Conservation (phyloP, 2,329 filamentous ascomycete species). For the Trichoderma sp. region DNA sequence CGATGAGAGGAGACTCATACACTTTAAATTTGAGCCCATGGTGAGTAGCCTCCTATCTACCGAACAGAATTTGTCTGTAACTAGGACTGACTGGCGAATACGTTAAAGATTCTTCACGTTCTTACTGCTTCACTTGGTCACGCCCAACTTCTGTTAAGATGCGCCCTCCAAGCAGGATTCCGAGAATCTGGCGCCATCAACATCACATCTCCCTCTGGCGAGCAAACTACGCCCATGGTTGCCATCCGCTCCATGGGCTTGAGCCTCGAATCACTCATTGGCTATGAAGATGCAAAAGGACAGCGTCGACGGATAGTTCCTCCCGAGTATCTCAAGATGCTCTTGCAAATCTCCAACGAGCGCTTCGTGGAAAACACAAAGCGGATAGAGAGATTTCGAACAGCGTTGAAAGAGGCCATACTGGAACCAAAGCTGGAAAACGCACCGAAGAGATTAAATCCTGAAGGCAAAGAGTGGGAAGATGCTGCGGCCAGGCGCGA, state of each 20-base stretch:
- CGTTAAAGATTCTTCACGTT: constrained; percentile 83
- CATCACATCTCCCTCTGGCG: constrained; percentile 46
- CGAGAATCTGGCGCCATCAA: constrained; percentile 86
- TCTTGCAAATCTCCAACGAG: constrained; percentile 74
- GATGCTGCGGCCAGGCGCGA: constrained; percentile 55
- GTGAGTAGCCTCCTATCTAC: constrained; percentile 55
- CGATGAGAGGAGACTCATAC: constrained; percentile 58
- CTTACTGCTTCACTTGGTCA: constrained; percentile 74
- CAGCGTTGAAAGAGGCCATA: constrained; percentile 50
- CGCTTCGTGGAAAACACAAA: constrained; percentile 71
- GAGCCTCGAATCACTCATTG: constrained; percentile 79
- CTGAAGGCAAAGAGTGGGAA: constrained; percentile 57
- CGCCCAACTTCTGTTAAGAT: constrained; percentile 75
- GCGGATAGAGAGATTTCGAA: constrained; percentile 67
- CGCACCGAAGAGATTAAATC: constrained; percentile 34
- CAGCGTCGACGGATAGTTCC: constrained; percentile 58
- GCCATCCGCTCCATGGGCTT: constrained; percentile 84
- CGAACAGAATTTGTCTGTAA: neutral
- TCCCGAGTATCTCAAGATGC: constrained; percentile 66
- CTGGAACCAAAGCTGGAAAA: constrained; percentile 31
- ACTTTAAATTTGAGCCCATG: constrained; percentile 96
- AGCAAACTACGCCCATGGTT: constrained; percentile 68
- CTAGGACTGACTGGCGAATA: neutral
- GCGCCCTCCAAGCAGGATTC: constrained; percentile 81
- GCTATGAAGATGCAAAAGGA: constrained; percentile 50